A percentile compares a stretch with the other conserved stretches of the same genome.
These are phyloP conservation scores for Talaromyces wortmannii DNA, from an alignment of 495 filamentous ascomycete species.

Conservation along the genomic window DNA sequence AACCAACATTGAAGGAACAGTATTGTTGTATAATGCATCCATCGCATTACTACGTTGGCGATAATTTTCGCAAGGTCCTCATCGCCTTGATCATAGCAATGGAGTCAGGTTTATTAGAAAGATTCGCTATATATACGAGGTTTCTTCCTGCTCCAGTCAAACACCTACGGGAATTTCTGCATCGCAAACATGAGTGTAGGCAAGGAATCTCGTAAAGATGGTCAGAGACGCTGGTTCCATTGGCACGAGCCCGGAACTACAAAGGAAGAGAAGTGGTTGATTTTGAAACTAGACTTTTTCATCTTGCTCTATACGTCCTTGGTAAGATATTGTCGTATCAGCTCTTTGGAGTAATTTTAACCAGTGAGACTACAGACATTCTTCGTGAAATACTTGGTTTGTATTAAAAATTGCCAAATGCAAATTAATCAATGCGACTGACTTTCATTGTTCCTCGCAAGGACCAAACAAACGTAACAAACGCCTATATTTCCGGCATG, in stretches of 20 bases:
- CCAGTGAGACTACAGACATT: background rate
- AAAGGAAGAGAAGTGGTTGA: conserved; percentile 6
- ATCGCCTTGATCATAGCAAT: too few relatives aligned
- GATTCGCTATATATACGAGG: too few relatives aligned
- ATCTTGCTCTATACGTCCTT: conserved; percentile 2
- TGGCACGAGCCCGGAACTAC: conserved; percentile 8
- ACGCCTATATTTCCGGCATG: conserved; percentile 30
- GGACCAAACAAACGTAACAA: conserved; percentile 13
- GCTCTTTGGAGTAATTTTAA: background rate
- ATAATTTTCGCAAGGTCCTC: too few relatives aligned
- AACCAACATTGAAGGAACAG: too few relatives aligned
- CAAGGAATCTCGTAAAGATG: too few relatives aligned
- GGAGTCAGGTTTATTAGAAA: too few relatives aligned
- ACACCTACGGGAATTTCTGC: too few relatives aligned
- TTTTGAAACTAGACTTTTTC: conserved; percentile 8
- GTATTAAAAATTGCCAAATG: background rate
- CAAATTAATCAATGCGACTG: background rate
- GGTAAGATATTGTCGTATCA: background rate
- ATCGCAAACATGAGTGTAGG: too few relatives aligned
- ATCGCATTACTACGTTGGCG: too few relatives aligned
- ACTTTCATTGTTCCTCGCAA: background rate
- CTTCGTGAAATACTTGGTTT: conserved; percentile 1
- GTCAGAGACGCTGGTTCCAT: conserved; percentile 1
- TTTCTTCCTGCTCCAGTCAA: too few relatives aligned
- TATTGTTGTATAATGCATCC: too few relatives aligned